These are phyloP conservation scores for Chrysopogon serrulatus DNA, from an alignment of 176 grass and related monocot genomes.

Conservation along the genomic window DNA sequence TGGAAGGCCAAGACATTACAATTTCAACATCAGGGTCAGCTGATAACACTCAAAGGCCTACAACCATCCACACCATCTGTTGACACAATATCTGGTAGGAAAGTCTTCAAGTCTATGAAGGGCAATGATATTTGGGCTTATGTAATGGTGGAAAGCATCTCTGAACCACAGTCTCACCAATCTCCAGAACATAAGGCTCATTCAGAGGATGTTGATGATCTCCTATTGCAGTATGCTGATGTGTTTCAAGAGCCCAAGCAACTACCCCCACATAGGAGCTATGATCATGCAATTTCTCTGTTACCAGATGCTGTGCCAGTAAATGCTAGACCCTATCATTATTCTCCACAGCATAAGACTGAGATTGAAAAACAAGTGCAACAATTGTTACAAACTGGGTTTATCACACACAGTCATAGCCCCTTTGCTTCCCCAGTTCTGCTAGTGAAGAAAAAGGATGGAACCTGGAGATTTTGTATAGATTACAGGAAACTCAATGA, in stretches of 20 bases:
- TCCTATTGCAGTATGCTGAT: too few relatives aligned
- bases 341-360: not conserved
- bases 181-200: too few relatives aligned
- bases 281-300: not conserved
- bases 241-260: fast-evolving
- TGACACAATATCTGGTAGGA: too few relatives aligned
- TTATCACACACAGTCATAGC: fast-evolving
- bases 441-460: not conserved
- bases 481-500: not conserved
- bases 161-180: too few relatives aligned
- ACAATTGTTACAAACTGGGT: not conserved
- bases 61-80: too few relatives aligned
- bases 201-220: too few relatives aligned
- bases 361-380: not conserved
- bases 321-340: not conserved
- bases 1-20: too few relatives aligned
- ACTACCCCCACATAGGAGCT: fast-evolving
- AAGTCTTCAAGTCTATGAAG: too few relatives aligned
- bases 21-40: too few relatives aligned
- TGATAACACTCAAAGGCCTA: too few relatives aligned
- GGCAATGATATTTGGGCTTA: too few relatives aligned
- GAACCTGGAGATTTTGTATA: fast-evolving
- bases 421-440: not conserved
- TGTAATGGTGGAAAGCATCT: too few relatives aligned
- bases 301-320: fast-evolving